Conservation (phyloP, 495 filamentous ascomycete species). For the Hypoxylon lenormandii region DNA sequence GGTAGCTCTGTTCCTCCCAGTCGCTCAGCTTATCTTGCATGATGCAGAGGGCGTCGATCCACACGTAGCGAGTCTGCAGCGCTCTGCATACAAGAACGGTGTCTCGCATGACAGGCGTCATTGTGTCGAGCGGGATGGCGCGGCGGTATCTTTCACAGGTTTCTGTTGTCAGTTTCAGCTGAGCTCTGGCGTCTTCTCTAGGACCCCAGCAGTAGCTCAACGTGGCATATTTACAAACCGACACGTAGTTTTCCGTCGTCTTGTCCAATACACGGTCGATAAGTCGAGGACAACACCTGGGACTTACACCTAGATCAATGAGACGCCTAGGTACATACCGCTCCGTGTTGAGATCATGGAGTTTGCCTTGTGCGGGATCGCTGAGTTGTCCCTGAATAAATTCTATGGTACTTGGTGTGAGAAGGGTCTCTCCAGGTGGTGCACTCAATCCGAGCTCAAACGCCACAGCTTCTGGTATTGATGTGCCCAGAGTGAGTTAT, state of each 20-base stretch:
- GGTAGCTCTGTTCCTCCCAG: constrained; percentile 29
- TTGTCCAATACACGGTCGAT: not conserved
- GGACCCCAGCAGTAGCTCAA: constrained; percentile 3
- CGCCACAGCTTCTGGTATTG: not conserved
- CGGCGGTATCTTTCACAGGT: not conserved
- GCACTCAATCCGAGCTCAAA: constrained; percentile 3
- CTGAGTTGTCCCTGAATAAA: not conserved
- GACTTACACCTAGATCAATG: not conserved
- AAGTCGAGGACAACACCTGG: not conserved
- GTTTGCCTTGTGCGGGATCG: not conserved
- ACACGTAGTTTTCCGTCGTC: not conserved
- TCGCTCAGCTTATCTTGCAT: constrained; percentile 40
- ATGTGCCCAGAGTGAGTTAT: not conserved
- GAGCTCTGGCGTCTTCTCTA: not conserved
- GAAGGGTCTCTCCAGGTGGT: not conserved
- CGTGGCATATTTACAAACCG: not conserved
- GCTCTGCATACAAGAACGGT: not conserved
- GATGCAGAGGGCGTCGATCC: constrained; percentile 49
- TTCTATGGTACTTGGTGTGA: not conserved
- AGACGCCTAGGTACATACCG: not conserved
- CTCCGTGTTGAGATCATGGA: not conserved
- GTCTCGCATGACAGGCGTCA: constrained; percentile 1
- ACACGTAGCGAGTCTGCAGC: constrained; percentile 35
- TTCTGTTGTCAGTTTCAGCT: constrained; percentile 1
- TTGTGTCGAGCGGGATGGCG: not conserved